Conservation (phyloP, 208 protist genomes). For the Leishmania tarentolae region DNA sequence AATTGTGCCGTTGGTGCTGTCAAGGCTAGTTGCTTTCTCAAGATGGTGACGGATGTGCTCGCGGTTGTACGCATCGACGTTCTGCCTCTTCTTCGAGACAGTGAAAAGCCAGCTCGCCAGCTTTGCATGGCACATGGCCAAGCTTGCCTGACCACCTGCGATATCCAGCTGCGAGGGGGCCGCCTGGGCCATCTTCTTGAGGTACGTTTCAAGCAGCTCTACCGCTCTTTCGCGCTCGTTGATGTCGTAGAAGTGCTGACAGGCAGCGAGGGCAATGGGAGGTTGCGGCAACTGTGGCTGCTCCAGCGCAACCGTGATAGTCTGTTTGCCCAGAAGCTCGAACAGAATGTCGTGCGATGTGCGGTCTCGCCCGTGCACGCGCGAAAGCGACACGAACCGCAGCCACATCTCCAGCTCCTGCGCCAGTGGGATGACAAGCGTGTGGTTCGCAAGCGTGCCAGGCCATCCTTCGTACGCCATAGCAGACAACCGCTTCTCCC, state of each 20-base stretch:
- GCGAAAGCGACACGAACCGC: constrained; percentile 96
- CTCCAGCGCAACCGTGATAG: constrained; percentile 61
- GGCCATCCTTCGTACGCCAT: constrained; percentile 97
- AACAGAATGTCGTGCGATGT: constrained; percentile 91
- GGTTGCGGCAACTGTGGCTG: constrained; percentile 61
- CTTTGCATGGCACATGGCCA: constrained; percentile 86
- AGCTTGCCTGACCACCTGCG: constrained; percentile 34
- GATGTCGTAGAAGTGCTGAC: constrained; percentile 90
- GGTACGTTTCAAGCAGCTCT: constrained; percentile 68
- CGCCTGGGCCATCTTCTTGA: constrained; percentile 51
- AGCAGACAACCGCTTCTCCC: constrained; percentile 79
- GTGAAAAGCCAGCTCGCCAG: constrained; percentile 83
- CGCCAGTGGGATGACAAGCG: constrained; percentile 92
- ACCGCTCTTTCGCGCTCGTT: constrained; percentile 70
- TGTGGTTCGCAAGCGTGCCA: constrained; percentile 96
- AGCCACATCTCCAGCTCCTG: constrained; percentile 97
- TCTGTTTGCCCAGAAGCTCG: constrained; percentile 80
- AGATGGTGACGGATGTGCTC: constrained; percentile 70
- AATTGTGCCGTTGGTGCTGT: constrained; percentile 95
- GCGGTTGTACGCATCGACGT: constrained; percentile 24
- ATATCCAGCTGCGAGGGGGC: constrained; percentile 7
- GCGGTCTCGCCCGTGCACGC: constrained; percentile 83
- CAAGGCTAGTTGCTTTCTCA: constrained; percentile 74
- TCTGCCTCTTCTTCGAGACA: constrained; percentile 26
- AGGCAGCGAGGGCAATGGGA: constrained; percentile 75